Conservation (phyloP, 768 basidiomycete genomes). For the Trametes villosa region DNA sequence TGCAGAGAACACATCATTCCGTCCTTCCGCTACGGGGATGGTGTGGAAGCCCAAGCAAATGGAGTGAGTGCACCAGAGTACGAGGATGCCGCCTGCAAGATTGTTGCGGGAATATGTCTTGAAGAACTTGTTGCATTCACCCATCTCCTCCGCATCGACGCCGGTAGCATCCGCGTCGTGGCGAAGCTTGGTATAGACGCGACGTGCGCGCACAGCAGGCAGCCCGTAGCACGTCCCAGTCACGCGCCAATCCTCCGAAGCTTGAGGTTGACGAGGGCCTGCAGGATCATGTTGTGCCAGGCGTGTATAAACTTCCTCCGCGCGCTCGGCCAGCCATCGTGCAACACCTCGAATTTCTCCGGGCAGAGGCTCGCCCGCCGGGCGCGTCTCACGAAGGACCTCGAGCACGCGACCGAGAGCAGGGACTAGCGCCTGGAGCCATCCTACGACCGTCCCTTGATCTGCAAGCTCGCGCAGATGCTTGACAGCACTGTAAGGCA, state of each 20-base stretch:
- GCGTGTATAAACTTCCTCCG: background rate
- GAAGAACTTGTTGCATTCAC: constrained; percentile 37
- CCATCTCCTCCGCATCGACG: constrained; percentile 16
- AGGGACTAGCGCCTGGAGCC: background rate
- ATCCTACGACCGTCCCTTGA: background rate
- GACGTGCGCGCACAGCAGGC: constrained; percentile 35
- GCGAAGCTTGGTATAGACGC: constrained; percentile 33
- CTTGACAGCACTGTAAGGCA: background rate
- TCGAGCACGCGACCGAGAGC: background rate
- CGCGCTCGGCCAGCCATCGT: background rate
- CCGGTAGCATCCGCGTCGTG: constrained; percentile 26
- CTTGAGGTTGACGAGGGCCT: background rate
- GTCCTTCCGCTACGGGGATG: constrained; percentile 41
- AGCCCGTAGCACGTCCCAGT: constrained; percentile 38
- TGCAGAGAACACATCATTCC: constrained; percentile 46
- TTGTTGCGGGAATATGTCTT: constrained; percentile 30
- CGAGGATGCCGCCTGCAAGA: constrained; percentile 17
- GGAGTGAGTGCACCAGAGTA: constrained; percentile 20
- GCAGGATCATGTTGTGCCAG: background rate
- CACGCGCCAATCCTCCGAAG: constrained; percentile 10
- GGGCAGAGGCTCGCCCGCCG: too few relatives aligned
- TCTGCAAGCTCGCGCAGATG: background rate
- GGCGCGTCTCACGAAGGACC: background rate
- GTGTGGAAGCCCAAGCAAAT: constrained; percentile 23
- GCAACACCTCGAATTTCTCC: too few relatives aligned